Percentiles rank a stretch among this genome's conserved stretches.
These are phyloP conservation scores for Scolecobasidium constrictum DNA, from an alignment of 2,329 filamentous ascomycete species.

Conservation along the genomic window DNA sequence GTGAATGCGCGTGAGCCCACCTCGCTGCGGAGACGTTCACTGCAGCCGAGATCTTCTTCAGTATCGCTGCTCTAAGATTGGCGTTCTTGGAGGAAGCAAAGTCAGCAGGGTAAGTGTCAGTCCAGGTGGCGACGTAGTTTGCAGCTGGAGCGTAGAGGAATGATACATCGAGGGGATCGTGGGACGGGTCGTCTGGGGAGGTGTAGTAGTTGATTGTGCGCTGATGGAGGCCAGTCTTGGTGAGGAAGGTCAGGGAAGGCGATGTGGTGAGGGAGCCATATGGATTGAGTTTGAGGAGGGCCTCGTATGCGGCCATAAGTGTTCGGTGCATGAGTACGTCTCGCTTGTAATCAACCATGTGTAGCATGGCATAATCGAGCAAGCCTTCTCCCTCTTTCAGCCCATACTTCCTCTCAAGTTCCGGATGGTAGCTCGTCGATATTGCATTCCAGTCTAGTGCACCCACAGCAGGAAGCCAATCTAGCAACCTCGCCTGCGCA, in stretches of 20 bases:
- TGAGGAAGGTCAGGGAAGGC: constrained; percentile 39
- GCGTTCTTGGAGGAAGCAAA: constrained; percentile 34
- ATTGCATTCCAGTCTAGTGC: constrained; percentile 44
- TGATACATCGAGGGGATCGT: constrained; percentile 39
- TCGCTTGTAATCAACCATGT: constrained; percentile 44
- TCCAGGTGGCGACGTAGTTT: constrained; percentile 47
- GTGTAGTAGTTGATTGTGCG: constrained; percentile 40
- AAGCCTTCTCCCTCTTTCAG: constrained; percentile 29
- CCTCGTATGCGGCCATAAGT: constrained; percentile 43
- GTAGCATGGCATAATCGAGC: constrained; percentile 42
- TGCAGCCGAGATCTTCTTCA: constrained; percentile 35
- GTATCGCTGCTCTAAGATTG: constrained; percentile 23
- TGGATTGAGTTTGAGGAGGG: constrained; percentile 7
- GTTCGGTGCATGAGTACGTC: constrained; percentile 52
- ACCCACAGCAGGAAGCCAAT: constrained; percentile 44
- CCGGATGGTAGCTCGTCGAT: constrained; percentile 37
- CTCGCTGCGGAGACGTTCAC: constrained; percentile 33
- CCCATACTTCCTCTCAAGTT: constrained; percentile 36
- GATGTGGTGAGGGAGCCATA: not conserved
- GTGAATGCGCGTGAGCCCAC: constrained; percentile 44
- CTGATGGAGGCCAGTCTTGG: constrained; percentile 38
- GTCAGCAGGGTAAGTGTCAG: constrained; percentile 42
- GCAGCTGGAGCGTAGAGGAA: constrained; percentile 46
- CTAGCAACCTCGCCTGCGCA: constrained; percentile 49
- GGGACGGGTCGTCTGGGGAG: constrained; percentile 32